Conservation (phyloP, 768 basidiomycete species). For the Xerocomus brunneocitrinus region DNA sequence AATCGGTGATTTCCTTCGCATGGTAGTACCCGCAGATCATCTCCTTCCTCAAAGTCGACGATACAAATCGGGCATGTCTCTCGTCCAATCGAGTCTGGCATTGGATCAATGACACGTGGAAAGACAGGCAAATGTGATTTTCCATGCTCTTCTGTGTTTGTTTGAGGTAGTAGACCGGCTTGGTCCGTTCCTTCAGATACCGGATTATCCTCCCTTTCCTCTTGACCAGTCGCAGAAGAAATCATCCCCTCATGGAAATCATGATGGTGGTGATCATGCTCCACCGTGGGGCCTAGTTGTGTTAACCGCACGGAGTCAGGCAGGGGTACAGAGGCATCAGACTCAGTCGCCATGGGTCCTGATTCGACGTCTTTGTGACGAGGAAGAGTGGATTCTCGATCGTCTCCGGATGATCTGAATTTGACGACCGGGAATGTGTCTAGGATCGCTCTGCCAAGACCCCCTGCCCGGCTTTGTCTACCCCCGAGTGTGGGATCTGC, state of each 20-base stretch:
- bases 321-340: not conserved
- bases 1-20: constrained; percentile 91
- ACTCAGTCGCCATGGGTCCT: not conserved
- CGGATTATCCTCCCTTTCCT: not conserved
- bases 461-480: constrained; percentile 70
- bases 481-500: constrained; percentile 27
- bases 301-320: constrained; percentile 10
- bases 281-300: constrained; percentile 1
- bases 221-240: not conserved
- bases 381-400: constrained; percentile 8
- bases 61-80: constrained; percentile 96
- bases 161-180: not conserved
- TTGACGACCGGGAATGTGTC: constrained; percentile 96
- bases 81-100: constrained; percentile 65
- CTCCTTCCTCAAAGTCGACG: constrained; percentile 89
- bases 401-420: constrained; percentile 46
- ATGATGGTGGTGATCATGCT: not conserved
- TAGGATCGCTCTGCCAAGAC: constrained; percentile 86
- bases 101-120: constrained; percentile 31
- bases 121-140: not conserved
- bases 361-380: constrained; percentile 33
- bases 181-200: constrained; percentile 7
- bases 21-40: constrained; percentile 84
- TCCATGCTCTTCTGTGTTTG: not conserved
- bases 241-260: not conserved